Evolutionary conservation across 306 rosid genomes (phyloP).

Genomic region (Cucurbita pepo): DNA sequence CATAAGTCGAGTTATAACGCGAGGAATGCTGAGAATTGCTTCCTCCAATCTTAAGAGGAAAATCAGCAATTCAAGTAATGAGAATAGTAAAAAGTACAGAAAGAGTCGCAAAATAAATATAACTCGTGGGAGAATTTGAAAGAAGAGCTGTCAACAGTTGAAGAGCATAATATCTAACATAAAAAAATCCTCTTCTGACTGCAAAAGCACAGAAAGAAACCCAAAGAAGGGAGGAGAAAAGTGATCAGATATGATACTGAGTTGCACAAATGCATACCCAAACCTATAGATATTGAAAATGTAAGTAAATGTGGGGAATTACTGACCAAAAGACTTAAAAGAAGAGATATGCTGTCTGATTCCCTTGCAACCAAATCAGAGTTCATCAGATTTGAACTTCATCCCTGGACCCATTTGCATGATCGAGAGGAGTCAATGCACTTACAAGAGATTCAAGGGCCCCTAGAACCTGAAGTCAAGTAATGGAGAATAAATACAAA

Average conservation of each 20-base stretch:
- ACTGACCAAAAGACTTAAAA: conserved; percentile 81
- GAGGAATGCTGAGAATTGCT: conserved; percentile 82
- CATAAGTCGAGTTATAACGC: conserved; percentile 85
- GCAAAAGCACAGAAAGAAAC: conserved; percentile 15
- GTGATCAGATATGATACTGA: neutral
- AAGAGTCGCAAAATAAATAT: neutral
- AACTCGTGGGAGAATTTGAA: conserved; percentile 76
- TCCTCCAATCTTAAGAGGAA: conserved; percentile 72
- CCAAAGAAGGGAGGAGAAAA: neutral
- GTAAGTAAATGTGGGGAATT: conserved; percentile 6
- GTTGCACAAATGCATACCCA: neutral
- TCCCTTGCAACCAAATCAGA: conserved; percentile 84
- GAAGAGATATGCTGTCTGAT: conserved; percentile 72
- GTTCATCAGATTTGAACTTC: conserved; percentile 71
- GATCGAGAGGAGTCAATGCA: conserved; percentile 77
- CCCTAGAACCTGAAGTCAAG: conserved; percentile 60
- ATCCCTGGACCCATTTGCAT: conserved; percentile 51
- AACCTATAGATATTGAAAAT: neutral
- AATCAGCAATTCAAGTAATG: conserved; percentile 17
- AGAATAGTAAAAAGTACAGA: neutral
- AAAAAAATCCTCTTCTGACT: conserved; percentile 93
- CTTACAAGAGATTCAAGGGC: conserved; percentile 76
- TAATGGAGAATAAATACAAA: neutral
- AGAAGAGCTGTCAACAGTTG: conserved; percentile 88
- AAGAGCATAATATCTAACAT: conserved; percentile 82